Evolutionary conservation across 495 filamentous ascomycete genomes (phyloP).

Genomic region (Choiromyces venosus): DNA sequence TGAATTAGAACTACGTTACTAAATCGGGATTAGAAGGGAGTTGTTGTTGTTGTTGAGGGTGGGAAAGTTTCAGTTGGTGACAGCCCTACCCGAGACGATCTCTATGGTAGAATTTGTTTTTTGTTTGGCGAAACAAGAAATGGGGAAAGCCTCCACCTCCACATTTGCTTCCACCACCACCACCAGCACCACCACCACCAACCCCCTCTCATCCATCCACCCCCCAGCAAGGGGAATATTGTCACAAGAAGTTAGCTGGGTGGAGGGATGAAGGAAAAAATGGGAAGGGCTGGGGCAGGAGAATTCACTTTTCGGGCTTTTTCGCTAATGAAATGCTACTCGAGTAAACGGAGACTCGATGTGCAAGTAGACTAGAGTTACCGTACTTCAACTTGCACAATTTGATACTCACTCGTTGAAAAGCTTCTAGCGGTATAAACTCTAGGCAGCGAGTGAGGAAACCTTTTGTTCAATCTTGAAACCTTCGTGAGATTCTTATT

Average conservation of each 20-base stretch:
- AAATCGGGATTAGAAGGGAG: background rate
- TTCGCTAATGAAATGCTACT: background rate
- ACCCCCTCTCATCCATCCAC: background rate
- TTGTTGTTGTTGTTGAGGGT: background rate
- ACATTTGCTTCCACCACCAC: background rate
- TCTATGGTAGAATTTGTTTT: background rate
- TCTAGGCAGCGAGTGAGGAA: background rate
- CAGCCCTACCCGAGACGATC: constrained; percentile 4
- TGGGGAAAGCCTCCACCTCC: background rate
- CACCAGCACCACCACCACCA: background rate
- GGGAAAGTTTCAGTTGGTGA: constrained; percentile 1
- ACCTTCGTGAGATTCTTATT: background rate
- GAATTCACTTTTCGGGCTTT: background rate
- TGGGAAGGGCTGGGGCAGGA: background rate
- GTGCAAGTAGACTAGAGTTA: background rate
- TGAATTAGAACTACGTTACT: background rate
- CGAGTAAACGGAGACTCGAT: background rate
- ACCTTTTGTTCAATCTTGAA: background rate
- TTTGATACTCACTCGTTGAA: background rate
- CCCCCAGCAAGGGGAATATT: background rate
- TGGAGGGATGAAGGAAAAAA: background rate
- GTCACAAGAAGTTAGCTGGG: background rate
- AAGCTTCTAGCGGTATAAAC: background rate
- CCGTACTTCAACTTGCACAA: background rate
- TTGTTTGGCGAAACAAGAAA: background rate